Evolutionary conservation across 192 early-diverging fungal species (phyloP).

Genomic region (Piromyces sp.): DNA sequence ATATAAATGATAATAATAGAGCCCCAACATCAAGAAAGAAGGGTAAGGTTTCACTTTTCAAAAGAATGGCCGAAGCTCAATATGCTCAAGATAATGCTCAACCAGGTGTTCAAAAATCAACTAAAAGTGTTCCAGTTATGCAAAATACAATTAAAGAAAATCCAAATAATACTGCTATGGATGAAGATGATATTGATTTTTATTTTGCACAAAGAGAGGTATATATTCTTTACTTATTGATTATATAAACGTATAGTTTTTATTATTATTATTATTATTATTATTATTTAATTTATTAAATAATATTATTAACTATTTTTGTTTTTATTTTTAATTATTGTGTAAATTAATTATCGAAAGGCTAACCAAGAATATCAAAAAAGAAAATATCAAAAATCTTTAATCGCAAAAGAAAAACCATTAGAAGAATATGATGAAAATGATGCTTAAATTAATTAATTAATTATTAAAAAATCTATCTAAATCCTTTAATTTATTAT

Average conservation of each 20-base stretch:
- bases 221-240: too few relatives aligned
- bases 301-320: too few relatives aligned
- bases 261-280: too few relatives aligned
- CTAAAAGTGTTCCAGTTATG: background rate
- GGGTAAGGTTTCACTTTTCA: background rate
- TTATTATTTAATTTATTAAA: background rate
- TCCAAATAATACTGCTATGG: background rate
- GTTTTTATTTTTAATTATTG: too few relatives aligned
- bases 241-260: too few relatives aligned
- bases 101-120: background rate
- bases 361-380: background rate
- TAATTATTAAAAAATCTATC: too few relatives aligned
- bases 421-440: background rate
- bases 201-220: background rate
- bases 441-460: too few relatives aligned
- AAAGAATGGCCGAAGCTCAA: background rate
- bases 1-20: background rate
- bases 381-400: background rate
- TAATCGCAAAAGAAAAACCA: background rate
- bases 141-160: background rate
- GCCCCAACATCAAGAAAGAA: background rate
- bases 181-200: background rate
- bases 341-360: too few relatives aligned
- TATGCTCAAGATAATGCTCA: background rate
- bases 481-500: too few relatives aligned